Evolutionary conservation across 352 stramenopile genomes (phyloP), one percentile per base, ranked within the genome.

Genomic region (Saprolegnia diclina): DNA sequence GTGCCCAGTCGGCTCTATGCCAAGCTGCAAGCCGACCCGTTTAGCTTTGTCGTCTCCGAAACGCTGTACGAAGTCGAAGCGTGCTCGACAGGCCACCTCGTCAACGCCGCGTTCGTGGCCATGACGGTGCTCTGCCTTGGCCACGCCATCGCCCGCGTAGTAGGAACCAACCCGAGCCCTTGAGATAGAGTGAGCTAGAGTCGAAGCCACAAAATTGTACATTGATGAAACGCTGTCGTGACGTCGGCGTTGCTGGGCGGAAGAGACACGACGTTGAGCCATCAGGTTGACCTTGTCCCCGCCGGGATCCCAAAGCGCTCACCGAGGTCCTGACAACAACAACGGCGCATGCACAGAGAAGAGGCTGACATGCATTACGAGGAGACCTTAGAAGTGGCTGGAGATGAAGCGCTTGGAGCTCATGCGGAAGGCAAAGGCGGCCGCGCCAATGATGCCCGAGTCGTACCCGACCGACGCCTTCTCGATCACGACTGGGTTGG

Each of bases 81-180:
- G n/a, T 92, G 91, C 73, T 91, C 86, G 26, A 82, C 83, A 66
- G 91, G 83, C 84, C 82, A 92, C 53, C 65, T 92, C 21, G 82
- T 80, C 18, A 69, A 87, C 18, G 83, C 90, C 38, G 82, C 79
- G 10, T 94, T 94, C 56, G 77, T 79, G 48, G 80, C 84, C 5
- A 94, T 92, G 84, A 88, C 81, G 22, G 75, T 94, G 22, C 91
- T 92, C 71, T 94, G 90, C 56, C 88, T 92, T 55, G 86, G 84
- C 50, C 86, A 94, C 22, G 63, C 63, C 19, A 24, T 52, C 5
- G 21, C 38, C 22, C 42, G 32, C 9, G 9, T 68, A n/a, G 19
- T 59, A 35, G 29, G 29, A 35, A 35, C 29, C 29, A 35, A 6
- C 29, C 29, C 29, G 2, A 35, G 29, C 29, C 29, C 29, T 35